Evolutionary conservation across 208 protist genomes (phyloP).

Genomic region (Leishmania mexicana): DNA sequence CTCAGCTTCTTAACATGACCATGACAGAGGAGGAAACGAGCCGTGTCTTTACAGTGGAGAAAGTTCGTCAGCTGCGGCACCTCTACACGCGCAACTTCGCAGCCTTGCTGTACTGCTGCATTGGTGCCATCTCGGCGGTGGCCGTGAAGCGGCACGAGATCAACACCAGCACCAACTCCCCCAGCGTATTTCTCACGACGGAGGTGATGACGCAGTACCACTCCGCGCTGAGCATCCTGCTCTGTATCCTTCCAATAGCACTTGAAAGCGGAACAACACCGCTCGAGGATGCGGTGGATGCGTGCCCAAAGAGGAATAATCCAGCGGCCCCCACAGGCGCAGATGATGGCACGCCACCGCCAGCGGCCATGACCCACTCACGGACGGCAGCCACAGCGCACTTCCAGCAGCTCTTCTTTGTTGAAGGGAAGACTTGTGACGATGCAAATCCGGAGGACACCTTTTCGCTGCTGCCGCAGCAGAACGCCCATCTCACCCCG

Average conservation of each 20-base stretch:
- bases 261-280: conserved; percentile 59
- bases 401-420: conserved; percentile 82
- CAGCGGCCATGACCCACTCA: neutral
- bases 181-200: conserved; percentile 15
- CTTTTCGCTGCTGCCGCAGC: conserved; percentile 49
- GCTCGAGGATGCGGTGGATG: conserved; percentile 14
- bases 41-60: conserved; percentile 49
- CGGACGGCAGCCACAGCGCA: conserved; percentile 56
- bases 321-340: neutral
- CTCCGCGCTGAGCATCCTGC: conserved; percentile 65
- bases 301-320: neutral
- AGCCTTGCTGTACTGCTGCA: conserved; percentile 65
- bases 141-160: conserved; percentile 28
- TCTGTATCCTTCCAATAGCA: conserved; percentile 66
- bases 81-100: conserved; percentile 85
- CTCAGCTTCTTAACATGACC: conserved; percentile 36
- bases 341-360: neutral
- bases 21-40: conserved; percentile 54
- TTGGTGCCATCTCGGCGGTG: conserved; percentile 54
- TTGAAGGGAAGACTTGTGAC: conserved; percentile 64
- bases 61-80: conserved; percentile 74
- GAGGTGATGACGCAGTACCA: conserved; percentile 43
- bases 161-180: conserved; percentile 24
- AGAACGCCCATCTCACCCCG: conserved; percentile 18
- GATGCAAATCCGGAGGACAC: conserved; percentile 45